These are phyloP conservation scores for Yarrowia phangngaensis DNA, from an alignment of 805 yeast species.

Conservation along the genomic window DNA sequence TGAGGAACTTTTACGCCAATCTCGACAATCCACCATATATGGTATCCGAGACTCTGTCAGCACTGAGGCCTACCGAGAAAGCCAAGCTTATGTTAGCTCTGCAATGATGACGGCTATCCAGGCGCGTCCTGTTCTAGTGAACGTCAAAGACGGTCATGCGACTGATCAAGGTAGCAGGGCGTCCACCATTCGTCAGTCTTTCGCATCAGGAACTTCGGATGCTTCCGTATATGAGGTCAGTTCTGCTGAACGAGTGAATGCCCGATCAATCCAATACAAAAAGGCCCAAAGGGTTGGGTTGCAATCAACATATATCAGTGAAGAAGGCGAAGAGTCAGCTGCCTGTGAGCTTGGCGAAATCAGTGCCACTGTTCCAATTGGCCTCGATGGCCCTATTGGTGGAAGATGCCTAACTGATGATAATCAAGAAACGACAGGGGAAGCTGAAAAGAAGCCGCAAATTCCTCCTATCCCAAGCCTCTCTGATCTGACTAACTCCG, in stretches of 20 bases:
- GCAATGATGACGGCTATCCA: slow-evolving; percentile 66
- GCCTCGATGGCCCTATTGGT: slow-evolving; percentile 2
- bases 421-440: background rate
- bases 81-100: slow-evolving; percentile 46
- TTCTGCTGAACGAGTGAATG: slow-evolving; percentile 30
- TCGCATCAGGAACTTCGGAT: slow-evolving; percentile 9
- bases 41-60: slow-evolving; percentile 40
- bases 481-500: too few species aligned
- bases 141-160: slow-evolving; percentile 36
- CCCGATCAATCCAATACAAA: slow-evolving; percentile 39
- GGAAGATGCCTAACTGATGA: slow-evolving; percentile 6
- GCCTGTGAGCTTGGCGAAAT: background rate
- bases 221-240: slow-evolving; percentile 13
- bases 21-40: slow-evolving; percentile 29
- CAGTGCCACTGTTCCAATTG: slow-evolving; percentile 9
- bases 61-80: slow-evolving; percentile 43
- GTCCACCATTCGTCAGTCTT: slow-evolving; percentile 6
- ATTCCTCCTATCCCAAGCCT: slow-evolving; percentile 15
- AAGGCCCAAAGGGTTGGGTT: slow-evolving; percentile 16
- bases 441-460: slow-evolving; percentile 3
- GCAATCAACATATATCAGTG: slow-evolving; percentile 7
- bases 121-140: slow-evolving; percentile 69
- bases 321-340: slow-evolving; percentile 19
- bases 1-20: slow-evolving; percentile 33
- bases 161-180: background rate